Percentiles rank a stretch among this genome's conserved stretches.
These are phyloP conservation scores for Arachnomyces sp. DNA, from an alignment of 2,329 filamentous ascomycete genomes.

Conservation along the genomic window DNA sequence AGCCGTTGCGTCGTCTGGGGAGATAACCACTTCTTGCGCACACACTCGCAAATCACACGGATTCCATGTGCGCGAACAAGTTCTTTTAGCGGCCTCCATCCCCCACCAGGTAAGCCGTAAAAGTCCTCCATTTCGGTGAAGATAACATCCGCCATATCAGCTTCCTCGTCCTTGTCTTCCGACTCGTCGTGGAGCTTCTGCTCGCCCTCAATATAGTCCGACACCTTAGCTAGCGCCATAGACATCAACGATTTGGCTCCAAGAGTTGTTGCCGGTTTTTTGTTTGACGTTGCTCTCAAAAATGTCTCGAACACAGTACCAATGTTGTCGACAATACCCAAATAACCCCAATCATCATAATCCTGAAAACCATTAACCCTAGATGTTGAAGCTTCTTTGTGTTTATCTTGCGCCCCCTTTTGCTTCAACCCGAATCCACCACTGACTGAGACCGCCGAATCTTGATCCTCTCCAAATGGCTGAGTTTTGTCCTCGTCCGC, in stretches of 20 bases:
- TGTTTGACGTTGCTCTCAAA: constrained; percentile 24
- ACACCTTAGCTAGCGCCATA: constrained; percentile 28
- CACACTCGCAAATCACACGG: constrained; percentile 29
- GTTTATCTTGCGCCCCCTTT: constrained; percentile 26
- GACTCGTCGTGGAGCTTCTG: constrained; percentile 27
- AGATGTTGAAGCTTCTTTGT: constrained; percentile 5
- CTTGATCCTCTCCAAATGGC: constrained; percentile 16
- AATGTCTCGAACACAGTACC: constrained; percentile 31
- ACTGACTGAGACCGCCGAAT: no score
- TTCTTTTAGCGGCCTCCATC: constrained; percentile 35
- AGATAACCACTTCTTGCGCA: constrained; percentile 29
- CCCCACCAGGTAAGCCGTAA: constrained; percentile 26
- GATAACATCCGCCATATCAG: constrained; percentile 35
- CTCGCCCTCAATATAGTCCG: constrained; percentile 32
- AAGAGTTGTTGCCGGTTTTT: constrained; percentile 6
- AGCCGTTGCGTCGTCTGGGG: constrained; percentile 24
- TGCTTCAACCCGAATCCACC: constrained; percentile 21
- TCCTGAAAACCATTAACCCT: no score
- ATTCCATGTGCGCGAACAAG: constrained; percentile 35
- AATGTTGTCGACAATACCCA: constrained; percentile 28
- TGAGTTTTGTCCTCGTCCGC: constrained; percentile 13
- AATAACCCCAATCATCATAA: constrained; percentile 25
- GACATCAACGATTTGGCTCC: constrained; percentile 32
- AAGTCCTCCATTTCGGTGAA: constrained; percentile 35
- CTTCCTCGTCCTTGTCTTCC: constrained; percentile 24